A percentile compares a stretch with the other conserved stretches of the same genome.
Conservation (phyloP, 2,329 filamentous ascomycete species). For the Paracoccidioides brasiliensis region DNA sequence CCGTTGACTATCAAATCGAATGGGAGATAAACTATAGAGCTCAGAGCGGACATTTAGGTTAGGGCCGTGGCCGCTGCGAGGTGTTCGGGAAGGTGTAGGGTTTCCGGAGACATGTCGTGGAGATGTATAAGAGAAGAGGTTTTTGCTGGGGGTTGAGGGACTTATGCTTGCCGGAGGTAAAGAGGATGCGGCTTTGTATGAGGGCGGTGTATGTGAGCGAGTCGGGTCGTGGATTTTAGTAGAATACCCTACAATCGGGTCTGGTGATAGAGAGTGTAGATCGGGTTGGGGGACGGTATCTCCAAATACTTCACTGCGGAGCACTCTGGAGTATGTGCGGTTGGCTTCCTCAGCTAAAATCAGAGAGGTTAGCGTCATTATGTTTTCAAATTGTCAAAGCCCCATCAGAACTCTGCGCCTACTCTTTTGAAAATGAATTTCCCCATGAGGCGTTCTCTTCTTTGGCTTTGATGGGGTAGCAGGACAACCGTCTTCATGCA, state of each 20-base stretch:
- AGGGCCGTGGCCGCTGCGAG: conserved; percentile 72
- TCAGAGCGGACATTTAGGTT: conserved; percentile 85
- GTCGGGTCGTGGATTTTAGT: conserved; percentile 50
- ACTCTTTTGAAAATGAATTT: conserved; percentile 92
- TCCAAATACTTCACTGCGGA: conserved; percentile 88
- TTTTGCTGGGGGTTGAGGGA: conserved; percentile 93
- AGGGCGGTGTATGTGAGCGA: conserved; percentile 69
- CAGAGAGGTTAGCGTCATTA: no score
- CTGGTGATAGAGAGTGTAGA: conserved; percentile 48
- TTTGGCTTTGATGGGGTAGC: conserved; percentile 77
- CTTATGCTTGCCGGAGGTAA: conserved; percentile 63
- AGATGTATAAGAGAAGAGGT: conserved; percentile 84
- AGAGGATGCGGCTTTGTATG: conserved; percentile 45
- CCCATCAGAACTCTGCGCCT: no score
- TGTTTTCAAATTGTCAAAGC: no score
- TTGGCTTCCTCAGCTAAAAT: conserved; percentile 77
- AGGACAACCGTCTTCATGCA: conserved; percentile 87
- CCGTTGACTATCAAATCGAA: conserved; percentile 81
- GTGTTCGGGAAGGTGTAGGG: conserved; percentile 77
- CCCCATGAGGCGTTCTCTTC: conserved; percentile 73
- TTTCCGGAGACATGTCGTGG: conserved; percentile 64
- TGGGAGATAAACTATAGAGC: conserved; percentile 88
- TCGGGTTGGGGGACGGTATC: conserved; percentile 72
- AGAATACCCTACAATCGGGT: conserved; percentile 35
- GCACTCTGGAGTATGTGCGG: conserved; percentile 72